Base-by-base conservation (phyloP, 805 yeast genomes). In the Pichia membranifaciens region DNA sequence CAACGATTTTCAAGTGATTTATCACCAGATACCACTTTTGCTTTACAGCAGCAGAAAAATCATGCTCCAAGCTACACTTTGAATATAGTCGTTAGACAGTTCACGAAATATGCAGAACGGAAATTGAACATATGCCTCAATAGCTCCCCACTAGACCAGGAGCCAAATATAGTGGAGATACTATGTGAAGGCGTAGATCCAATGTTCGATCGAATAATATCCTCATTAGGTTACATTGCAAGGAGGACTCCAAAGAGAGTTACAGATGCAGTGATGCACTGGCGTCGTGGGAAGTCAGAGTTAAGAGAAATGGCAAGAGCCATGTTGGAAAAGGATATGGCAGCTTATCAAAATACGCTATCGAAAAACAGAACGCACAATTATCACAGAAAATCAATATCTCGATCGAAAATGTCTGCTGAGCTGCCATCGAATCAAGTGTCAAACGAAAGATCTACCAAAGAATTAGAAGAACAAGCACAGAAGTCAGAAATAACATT, bases 201-300 rank as follows among this genome's bases (percentile, higher is more conserved):
- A 0, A 78, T 76, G 18, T 91, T 93, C 61, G 99, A 93, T 65
- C 79, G 85, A 57, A 86, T 89, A 44, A 78, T 95, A 18, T 79
- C 80, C 15, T 85, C 96, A 0, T 68, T 93, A 47, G 99, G 99
- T 8, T 87, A 87, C 61, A 87, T 93, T 34, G 95, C 99, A 1
- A 75, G 88, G 48, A 74, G 83, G 22, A 87, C 88, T 54, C 97
- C 98, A 0, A 90, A 88, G 59, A 96, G 96, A 0, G 96, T 93
- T 1, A 89, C 95, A 31, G 99, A 93, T 64, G 88, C 96, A 6
- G 96, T 93, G 50, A 90, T 93, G 98, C 90, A 87, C 61, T 93
- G 99, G 99, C 76, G 98, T 51, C 87, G 91, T 62, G 80, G 91
- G 2, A 93, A 93, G 64, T 82, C 95, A 13, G 98, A 91, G 57